Conservation (phyloP, 2,329 filamentous ascomycete genomes). For the Beauveria brongniartii region DNA sequence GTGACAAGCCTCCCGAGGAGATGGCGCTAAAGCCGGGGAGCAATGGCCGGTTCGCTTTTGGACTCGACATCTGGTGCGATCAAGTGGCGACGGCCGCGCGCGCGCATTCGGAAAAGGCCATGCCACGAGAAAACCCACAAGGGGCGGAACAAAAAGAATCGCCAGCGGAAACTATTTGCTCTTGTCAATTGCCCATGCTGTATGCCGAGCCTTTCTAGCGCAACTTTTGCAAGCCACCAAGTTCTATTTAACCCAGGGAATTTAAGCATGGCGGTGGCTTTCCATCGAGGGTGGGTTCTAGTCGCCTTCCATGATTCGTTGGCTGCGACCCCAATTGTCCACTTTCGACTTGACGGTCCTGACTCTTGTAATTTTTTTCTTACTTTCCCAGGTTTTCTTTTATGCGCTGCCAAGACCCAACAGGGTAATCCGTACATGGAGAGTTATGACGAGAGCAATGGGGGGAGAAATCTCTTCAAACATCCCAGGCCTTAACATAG, state of each 20-base stretch:
- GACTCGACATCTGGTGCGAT: too few relatives aligned
- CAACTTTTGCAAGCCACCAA: not conserved
- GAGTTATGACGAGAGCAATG: not conserved
- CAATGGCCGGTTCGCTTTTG: not conserved
- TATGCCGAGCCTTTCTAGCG: slow-evolving; percentile 6
- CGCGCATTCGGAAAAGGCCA: not conserved
- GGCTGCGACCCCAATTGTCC: not conserved
- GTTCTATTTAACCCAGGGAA: not conserved
- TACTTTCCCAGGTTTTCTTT: not conserved
- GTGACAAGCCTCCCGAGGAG: not conserved
- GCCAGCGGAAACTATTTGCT: not conserved
- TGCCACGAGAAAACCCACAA: not conserved
- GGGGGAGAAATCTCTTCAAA: slow-evolving; percentile 2
- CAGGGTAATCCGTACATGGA: not conserved
- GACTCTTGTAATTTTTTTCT: not conserved
- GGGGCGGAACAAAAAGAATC: not conserved
- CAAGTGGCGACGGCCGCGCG: not conserved
- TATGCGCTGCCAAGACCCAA: not conserved
- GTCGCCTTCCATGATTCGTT: not conserved
- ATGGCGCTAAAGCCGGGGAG: not conserved
- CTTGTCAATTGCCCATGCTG: not conserved
- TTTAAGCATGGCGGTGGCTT: slow-evolving; percentile 2
- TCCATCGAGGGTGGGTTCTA: not conserved
- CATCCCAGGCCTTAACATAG: not conserved
- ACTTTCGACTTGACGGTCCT: not conserved